A percentile compares a stretch with the other conserved stretches of the same genome.
phyloP scores from a whole-genome alignment of 257 asterid genomes.

The Coffea canephora region DNA sequence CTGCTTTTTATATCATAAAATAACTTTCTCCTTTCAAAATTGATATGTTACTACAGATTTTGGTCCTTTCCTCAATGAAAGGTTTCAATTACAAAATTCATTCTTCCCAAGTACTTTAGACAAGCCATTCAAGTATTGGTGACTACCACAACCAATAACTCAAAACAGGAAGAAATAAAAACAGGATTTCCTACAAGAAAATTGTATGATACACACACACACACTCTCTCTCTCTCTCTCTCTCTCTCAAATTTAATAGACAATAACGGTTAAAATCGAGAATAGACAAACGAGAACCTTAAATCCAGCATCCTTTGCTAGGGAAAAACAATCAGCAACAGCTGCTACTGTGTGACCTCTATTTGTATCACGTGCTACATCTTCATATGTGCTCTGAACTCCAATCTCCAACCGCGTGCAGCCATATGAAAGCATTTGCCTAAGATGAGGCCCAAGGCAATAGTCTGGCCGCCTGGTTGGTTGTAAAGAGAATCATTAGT shows the following conservation, averaged over 20 bases:
- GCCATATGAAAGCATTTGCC: constrained; percentile 98
- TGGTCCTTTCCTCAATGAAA: not conserved
- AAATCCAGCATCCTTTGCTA: constrained; percentile 99
- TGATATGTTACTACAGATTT: not conserved
- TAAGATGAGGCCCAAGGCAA: constrained; percentile 96
- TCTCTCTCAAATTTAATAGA: not conserved
- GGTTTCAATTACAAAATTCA: not conserved
- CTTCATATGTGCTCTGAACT: constrained; percentile 98
- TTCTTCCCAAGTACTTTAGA: not conserved
- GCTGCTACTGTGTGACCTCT: constrained; percentile 99
- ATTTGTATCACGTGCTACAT: constrained; percentile 98
- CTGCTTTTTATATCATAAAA: not conserved
- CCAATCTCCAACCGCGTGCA: constrained; percentile 98
- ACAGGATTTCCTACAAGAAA: not conserved
- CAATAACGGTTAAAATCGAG: not conserved
- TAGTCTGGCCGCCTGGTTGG: constrained; percentile 86
- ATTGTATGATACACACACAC: not conserved
- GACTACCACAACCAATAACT: too few species aligned
- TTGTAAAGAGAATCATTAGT: constrained; percentile 26
- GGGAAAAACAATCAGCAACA: constrained; percentile 97
- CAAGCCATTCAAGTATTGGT: not conserved
- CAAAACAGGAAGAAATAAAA: not conserved
- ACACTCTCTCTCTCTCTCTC: not conserved
- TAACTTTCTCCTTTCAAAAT: not conserved
- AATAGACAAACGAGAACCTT: constrained; percentile 49